Evolutionary conservation across 169 alveolate species (phyloP).

Genomic region (Eimeria falciformis): DNA sequence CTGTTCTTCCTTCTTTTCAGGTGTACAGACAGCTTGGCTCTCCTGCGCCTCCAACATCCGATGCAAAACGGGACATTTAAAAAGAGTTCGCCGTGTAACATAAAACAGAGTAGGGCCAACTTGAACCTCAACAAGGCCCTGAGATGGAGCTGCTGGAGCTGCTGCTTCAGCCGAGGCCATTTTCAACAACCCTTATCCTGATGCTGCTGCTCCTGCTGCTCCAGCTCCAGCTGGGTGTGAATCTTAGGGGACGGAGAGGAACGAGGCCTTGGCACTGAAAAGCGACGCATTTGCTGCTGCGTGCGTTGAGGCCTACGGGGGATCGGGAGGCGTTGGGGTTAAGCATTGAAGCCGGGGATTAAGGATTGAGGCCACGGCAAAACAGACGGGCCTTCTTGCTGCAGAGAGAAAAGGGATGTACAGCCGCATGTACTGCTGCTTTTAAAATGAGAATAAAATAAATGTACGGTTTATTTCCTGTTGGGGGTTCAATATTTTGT

Average conservation of each 20-base stretch:
- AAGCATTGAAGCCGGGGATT: too few relatives aligned
- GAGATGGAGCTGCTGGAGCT: neutral
- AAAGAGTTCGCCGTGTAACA: neutral
- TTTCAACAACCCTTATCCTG: neutral
- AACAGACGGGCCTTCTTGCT: too few relatives aligned
- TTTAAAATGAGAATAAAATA: too few relatives aligned
- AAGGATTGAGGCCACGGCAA: too few relatives aligned
- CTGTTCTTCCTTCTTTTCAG: neutral
- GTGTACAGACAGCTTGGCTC: neutral
- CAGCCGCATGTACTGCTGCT: too few relatives aligned
- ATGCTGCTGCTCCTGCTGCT: slow-evolving; percentile 16
- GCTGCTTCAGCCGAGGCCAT: neutral
- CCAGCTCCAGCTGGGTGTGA: neutral
- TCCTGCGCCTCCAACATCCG: neutral
- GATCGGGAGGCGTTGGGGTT: too few relatives aligned
- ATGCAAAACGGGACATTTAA: neutral
- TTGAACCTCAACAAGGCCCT: neutral
- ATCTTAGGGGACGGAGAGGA: neutral
- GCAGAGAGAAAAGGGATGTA: too few relatives aligned
- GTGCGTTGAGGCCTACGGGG: neutral
- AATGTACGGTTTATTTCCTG: too few relatives aligned
- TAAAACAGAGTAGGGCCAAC: slow-evolving; percentile 14
- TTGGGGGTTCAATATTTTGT: too few relatives aligned
- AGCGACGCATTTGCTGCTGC: neutral
- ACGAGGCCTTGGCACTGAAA: too few relatives aligned